Conservation (phyloP, 1,284 basidiomycete species). For the Ustilago cynodontis region DNA sequence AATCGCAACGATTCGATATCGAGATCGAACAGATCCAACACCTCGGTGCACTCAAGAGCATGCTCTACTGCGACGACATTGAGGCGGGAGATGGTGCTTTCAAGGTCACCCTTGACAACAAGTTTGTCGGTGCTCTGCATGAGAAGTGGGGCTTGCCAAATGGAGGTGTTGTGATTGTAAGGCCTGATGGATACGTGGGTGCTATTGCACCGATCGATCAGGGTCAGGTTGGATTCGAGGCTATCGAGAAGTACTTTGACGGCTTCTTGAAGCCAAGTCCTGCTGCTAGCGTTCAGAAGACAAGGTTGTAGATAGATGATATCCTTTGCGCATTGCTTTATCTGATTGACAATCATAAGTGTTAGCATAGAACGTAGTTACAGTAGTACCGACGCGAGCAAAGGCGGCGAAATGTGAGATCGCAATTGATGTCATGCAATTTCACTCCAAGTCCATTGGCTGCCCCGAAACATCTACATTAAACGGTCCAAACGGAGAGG, state of each 20-base stretch:
- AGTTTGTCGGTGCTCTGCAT: conserved; percentile 71
- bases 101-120: conserved; percentile 67
- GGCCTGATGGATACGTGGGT: conserved; percentile 82
- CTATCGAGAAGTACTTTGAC: conserved; percentile 75
- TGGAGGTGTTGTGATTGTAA: conserved; percentile 78
- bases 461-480: not conserved
- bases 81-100: conserved; percentile 71
- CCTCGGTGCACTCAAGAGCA: conserved; percentile 70
- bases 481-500: not conserved
- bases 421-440: too few relatives aligned
- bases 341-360: too few relatives aligned
- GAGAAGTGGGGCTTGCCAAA: conserved; percentile 74
- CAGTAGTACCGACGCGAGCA: too few relatives aligned
- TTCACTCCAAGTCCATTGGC: not conserved
- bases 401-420: too few relatives aligned
- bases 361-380: too few relatives aligned
- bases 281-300: conserved; percentile 2
- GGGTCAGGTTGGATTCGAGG: conserved; percentile 70
- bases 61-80: conserved; percentile 72
- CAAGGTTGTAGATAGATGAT: conserved; percentile 16
- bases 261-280: conserved; percentile 50
- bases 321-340: not conserved
- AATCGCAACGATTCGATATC: conserved; percentile 61
- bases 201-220: conserved; percentile 74
- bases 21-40: conserved; percentile 64